Evolutionary conservation across 768 basidiomycete genomes (phyloP).

Genomic region (Xerocomus spinulosus): DNA sequence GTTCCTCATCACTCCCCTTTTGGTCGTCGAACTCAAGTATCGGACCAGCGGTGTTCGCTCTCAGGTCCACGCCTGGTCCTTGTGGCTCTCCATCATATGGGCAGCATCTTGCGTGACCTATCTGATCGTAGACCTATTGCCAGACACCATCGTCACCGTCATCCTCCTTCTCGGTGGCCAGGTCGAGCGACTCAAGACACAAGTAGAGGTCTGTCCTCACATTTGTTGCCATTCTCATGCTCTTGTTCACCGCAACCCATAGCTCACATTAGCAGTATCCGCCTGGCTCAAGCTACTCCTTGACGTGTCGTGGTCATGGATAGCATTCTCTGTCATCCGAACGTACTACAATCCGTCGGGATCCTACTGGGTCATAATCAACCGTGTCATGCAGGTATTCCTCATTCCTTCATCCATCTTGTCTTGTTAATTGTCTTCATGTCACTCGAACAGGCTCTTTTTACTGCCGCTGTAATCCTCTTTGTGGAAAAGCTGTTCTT

Average conservation of each 20-base stretch:
- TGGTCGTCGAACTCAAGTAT: constrained; percentile 66
- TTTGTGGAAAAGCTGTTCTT: constrained; percentile 58
- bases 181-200: constrained; percentile 61
- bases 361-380: constrained; percentile 62
- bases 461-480: constrained; percentile 40
- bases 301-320: constrained; percentile 70
- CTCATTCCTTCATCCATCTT: constrained; percentile 1
- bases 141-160: constrained; percentile 49
- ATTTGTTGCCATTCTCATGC: not conserved
- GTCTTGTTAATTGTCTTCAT: constrained; percentile 5
- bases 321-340: constrained; percentile 60
- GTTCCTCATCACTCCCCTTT: constrained; percentile 63
- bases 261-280: constrained; percentile 66
- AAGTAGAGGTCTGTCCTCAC: constrained; percentile 51
- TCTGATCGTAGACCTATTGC: constrained; percentile 60
- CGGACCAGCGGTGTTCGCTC: constrained; percentile 40
- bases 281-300: constrained; percentile 68
- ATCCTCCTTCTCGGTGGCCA: constrained; percentile 54
- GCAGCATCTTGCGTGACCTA: constrained; percentile 56
- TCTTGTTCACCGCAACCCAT: constrained; percentile 2
- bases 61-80: constrained; percentile 59
- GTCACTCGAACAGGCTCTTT: constrained; percentile 36
- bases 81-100: constrained; percentile 70
- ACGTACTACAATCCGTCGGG: constrained; percentile 55
- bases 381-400: constrained; percentile 65